Conservation (phyloP, 768 basidiomycete genomes). For the Tephrocybe sp. region DNA sequence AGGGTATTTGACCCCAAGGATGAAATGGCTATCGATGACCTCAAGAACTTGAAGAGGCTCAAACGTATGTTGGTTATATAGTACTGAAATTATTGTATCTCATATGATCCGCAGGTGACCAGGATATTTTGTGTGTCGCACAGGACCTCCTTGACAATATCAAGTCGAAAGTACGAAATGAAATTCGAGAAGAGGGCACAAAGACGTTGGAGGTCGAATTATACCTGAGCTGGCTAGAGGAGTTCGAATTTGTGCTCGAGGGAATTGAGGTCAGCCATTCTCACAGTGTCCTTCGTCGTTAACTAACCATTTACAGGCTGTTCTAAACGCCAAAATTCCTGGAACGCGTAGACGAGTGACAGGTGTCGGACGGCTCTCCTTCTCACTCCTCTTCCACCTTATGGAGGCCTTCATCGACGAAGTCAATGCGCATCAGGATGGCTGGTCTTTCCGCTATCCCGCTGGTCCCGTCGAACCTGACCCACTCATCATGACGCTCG, state of each 20-base stretch:
- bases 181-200: conserved; percentile 23
- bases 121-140: conserved; percentile 22
- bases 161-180: conserved; percentile 29
- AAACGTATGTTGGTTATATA: conserved; percentile 10
- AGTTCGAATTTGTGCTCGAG: conserved; percentile 34
- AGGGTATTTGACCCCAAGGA: conserved; percentile 14
- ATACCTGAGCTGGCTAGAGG: conserved; percentile 42
- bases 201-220: conserved; percentile 42
- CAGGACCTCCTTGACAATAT: conserved; percentile 32
- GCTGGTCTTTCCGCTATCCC: conserved; percentile 32
- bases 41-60: conserved; percentile 19
- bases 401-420: conserved; percentile 45
- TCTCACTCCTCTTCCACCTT: conserved; percentile 39
- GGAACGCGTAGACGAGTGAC: conserved; percentile 34
- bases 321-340: conserved; percentile 36
- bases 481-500: conserved; percentile 41
- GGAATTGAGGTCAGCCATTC: conserved; percentile 34
- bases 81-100: background rate
- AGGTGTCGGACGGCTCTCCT: conserved; percentile 39
- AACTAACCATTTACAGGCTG: conserved; percentile 25
- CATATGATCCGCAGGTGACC: conserved; percentile 14
- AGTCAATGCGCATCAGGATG: conserved; percentile 44
- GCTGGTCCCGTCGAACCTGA: conserved; percentile 26
- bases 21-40: conserved; percentile 14
- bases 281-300: background rate